Percentiles rank a stretch among this genome's conserved stretches.
Conservation (phyloP, 202 grass and related monocot species). For the Alloteropsis angusta region DNA sequence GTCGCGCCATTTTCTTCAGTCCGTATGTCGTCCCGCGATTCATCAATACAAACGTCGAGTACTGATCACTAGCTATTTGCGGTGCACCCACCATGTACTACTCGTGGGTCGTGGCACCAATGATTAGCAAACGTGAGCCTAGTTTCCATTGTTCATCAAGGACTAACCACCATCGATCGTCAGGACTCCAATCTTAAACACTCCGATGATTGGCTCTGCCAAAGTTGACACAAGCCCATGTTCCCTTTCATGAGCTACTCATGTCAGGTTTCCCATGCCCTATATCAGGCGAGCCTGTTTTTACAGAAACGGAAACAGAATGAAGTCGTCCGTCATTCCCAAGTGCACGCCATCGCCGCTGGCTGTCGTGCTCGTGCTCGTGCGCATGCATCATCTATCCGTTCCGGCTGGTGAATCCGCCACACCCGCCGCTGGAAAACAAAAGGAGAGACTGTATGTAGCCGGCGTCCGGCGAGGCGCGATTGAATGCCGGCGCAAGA, state of each 20-base stretch:
- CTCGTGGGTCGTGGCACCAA: background rate
- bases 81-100: background rate
- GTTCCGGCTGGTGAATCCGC: background rate
- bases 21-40: background rate
- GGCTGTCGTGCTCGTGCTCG: background rate
- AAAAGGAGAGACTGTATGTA: background rate
- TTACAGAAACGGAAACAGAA: background rate
- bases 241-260: background rate
- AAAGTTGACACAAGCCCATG: background rate
- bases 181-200: too few species aligned
- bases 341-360: background rate
- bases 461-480: background rate
- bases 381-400: too few species aligned
- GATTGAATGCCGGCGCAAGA: background rate
- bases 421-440: too few species aligned
- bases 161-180: background rate
- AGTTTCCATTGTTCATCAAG: background rate
- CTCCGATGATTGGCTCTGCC: background rate
- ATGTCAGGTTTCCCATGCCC: background rate
- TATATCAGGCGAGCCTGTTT: background rate
- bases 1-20: background rate
- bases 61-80: background rate
- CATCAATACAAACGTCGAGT: background rate
- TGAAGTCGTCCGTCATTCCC: background rate
- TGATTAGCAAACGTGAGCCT: background rate